Evolutionary conservation across 2,329 filamentous ascomycete genomes (phyloP), one percentile per base, ranked within the genome.

Genomic region (Albophoma yamanashiensis): DNA sequence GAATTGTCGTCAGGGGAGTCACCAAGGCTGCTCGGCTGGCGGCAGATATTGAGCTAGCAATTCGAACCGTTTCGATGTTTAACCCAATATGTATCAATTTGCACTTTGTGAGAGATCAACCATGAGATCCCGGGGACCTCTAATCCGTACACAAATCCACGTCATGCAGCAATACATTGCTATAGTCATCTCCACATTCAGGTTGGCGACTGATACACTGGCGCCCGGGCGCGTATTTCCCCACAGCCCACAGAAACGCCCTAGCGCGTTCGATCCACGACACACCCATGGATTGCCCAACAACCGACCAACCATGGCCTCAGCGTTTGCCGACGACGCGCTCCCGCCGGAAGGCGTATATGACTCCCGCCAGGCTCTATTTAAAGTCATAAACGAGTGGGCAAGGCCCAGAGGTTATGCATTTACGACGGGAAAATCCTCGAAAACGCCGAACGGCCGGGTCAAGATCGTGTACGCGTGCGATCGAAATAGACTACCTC

Each of bases 381-480:
- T 17, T 8, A 34, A 34, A 20, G 47, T 25, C 6, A 52, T 52
- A 4, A 64, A 65, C 59, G 52, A 58, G n/a, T 63, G 56, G 63
- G 62, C 61, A 22, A 56, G 56, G 36, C 52, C 58, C 47, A 25
- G 58, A 52, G 60, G 63, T 22, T 65, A 65, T 61, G 60, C 59
- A 15, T 65, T 65, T 31, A 61, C 43, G 7, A 65, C 61, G 11
- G 58, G 63, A 1, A 62, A 61, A 45, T 64, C 63, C 39, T 43
- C 22, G 1, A 65, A 59, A 42, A 63, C 53, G 11, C 47, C 38
- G 27, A 65, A 56, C 38, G 62, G 63, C 27, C 27, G 58, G 22
- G 42, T 59, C 9, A 61, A 31, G 38, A 56, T 65, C 14, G 27
- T 60, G 20, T 64, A 52, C 55, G 59, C 57, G 1, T 64, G 61